phyloP scores from a whole-genome alignment of 805 yeast species.

The Metschnikowia baotianmanensis region DNA sequence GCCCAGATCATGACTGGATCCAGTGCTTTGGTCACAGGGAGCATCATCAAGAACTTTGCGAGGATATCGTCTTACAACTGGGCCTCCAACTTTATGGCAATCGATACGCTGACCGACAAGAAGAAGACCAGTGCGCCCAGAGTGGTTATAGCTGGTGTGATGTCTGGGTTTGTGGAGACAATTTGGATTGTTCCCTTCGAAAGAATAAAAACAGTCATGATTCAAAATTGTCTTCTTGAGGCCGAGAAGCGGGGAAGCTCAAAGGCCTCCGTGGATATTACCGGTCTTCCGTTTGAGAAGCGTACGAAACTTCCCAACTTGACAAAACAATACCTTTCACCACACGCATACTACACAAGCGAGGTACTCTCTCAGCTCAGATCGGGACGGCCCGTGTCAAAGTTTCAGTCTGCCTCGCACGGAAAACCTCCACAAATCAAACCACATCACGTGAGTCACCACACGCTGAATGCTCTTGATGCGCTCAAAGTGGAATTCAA shows the following conservation, averaged over 20 bases:
- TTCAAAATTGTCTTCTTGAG: constrained; percentile 54
- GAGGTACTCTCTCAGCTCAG: constrained; percentile 31
- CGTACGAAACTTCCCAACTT: constrained; percentile 26
- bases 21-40: constrained; percentile 73
- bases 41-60: constrained; percentile 67
- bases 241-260: constrained; percentile 22
- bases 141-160: constrained; percentile 76
- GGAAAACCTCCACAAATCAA: constrained; percentile 2
- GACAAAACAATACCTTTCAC: constrained; percentile 37
- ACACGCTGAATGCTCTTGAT: constrained; percentile 8
- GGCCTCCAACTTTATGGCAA: constrained; percentile 66
- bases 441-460: constrained; percentile 13
- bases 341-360: constrained; percentile 40
- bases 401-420: constrained; percentile 21
- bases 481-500: constrained; percentile 35
- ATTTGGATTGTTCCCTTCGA: constrained; percentile 89
- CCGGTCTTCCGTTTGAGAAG: constrained; percentile 25
- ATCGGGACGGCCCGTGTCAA: constrained; percentile 20
- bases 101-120: constrained; percentile 37
- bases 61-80: constrained; percentile 74
- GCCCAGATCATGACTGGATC: constrained; percentile 55
- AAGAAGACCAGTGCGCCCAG: constrained; percentile 75
- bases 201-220: constrained; percentile 74
- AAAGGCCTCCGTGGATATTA: constrained; percentile 23
- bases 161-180: constrained; percentile 83